phyloP scores from a whole-genome alignment of 306 rosid species.

The Spatholobus suberectus region DNA sequence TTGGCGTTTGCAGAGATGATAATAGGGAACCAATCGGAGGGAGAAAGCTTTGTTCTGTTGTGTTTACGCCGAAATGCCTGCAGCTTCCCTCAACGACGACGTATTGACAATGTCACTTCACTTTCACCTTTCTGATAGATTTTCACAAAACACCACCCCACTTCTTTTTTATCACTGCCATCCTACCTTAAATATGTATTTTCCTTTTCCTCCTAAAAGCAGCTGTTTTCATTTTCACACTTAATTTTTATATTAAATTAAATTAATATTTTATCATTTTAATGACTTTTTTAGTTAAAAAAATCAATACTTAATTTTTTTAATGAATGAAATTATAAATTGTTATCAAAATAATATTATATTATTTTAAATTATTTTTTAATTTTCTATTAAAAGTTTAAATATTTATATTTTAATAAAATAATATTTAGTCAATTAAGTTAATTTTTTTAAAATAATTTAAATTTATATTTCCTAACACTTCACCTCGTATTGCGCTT shows the following conservation, averaged over 20 bases:
- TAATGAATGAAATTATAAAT: too few species aligned
- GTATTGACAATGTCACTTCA: conserved; percentile 19
- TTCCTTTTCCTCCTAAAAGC: not conserved
- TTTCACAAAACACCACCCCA: not conserved
- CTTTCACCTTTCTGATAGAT: not conserved
- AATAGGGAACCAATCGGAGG: conserved; percentile 35
- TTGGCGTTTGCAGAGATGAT: not conserved
- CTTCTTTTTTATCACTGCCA: not conserved
- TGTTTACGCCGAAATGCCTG: conserved; percentile 24
- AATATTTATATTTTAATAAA: too few species aligned
- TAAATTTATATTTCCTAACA: too few species aligned
- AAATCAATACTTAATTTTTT: too few species aligned
- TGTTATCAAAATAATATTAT: too few species aligned
- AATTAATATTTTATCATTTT: not conserved
- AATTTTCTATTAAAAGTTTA: too few species aligned
- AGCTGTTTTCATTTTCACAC: not conserved
- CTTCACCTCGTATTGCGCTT: too few species aligned
- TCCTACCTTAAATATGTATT: not conserved
- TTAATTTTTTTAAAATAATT: too few species aligned
- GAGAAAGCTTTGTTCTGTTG: conserved; percentile 7
- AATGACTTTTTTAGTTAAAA: too few species aligned
- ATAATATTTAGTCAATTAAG: too few species aligned
- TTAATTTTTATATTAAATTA: not conserved
- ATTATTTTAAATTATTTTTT: too few species aligned
- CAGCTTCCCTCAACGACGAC: conserved; percentile 35